Evolutionary conservation across 306 rosid species (phyloP).

Genomic region (Quercus rubra): DNA sequence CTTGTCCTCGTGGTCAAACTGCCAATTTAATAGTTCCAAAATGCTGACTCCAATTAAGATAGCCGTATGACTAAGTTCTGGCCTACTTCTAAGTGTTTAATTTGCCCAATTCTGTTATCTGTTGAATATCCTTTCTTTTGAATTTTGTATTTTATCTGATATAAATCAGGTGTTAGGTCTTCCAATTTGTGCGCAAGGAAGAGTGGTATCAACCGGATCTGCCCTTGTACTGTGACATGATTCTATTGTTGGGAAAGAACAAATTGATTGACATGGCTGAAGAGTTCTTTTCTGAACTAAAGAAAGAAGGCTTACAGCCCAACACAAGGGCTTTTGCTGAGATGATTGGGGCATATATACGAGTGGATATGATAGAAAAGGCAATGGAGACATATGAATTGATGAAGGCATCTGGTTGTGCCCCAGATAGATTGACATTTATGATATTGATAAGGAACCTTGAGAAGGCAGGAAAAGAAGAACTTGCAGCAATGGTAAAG

Average conservation of each 20-base stretch:
- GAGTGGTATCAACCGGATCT: conserved; percentile 42
- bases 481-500: conserved; percentile 41
- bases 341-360: conserved; percentile 73
- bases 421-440: conserved; percentile 64
- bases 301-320: conserved; percentile 47
- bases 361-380: conserved; percentile 47
- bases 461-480: conserved; percentile 38
- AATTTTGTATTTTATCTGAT: conserved; percentile 3
- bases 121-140: not conserved
- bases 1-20: not conserved
- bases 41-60: not conserved
- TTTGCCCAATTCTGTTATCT: not conserved
- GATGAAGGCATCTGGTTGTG: conserved; percentile 62
- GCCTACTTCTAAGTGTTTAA: not conserved
- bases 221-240: conserved; percentile 55
- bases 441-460: conserved; percentile 54
- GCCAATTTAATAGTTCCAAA: not conserved
- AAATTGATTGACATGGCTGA: conserved; percentile 52
- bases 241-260: conserved; percentile 56
- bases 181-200: conserved; percentile 48
- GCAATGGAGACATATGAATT: conserved; percentile 46
- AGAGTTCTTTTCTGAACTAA: conserved; percentile 38
- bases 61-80: not conserved
- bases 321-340: conserved; percentile 59
- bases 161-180: conserved; percentile 51